phyloP scores from a whole-genome alignment of 2,329 filamentous ascomycete species.

The Teratosphaeria nubilosa region DNA sequence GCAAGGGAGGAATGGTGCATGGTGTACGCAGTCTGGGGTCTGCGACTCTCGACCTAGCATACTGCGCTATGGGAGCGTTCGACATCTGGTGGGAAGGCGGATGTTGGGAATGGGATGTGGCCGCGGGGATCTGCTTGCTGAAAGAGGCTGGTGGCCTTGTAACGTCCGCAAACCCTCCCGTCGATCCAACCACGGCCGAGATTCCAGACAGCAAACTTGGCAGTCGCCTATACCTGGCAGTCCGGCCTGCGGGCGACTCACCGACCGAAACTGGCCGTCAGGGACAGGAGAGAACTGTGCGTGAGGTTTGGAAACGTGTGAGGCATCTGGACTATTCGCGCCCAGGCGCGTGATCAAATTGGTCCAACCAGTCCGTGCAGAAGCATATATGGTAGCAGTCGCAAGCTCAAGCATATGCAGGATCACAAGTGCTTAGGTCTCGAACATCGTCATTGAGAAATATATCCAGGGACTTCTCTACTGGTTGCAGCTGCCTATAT shows the following conservation, averaged over 20 bases:
- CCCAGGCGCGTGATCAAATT: slow-evolving; percentile 40
- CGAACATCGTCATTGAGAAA: no score
- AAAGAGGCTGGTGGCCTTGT: slow-evolving; percentile 64
- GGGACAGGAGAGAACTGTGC: slow-evolving; percentile 58
- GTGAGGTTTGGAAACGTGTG: slow-evolving; percentile 64
- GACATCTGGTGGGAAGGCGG: slow-evolving; percentile 56
- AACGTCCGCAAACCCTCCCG: slow-evolving; percentile 63
- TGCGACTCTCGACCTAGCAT: slow-evolving; percentile 64
- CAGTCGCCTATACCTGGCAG: slow-evolving; percentile 60
- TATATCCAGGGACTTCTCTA: not conserved
- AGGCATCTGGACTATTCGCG: slow-evolving; percentile 55
- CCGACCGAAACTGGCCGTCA: slow-evolving; percentile 53
- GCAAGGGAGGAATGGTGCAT: slow-evolving; percentile 70
- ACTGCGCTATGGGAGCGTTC: slow-evolving; percentile 55
- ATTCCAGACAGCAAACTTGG: slow-evolving; percentile 55
- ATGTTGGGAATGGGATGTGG: slow-evolving; percentile 61
- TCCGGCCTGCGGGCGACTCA: slow-evolving; percentile 57
- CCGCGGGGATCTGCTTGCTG: slow-evolving; percentile 63
- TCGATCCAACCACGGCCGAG: slow-evolving; percentile 42
- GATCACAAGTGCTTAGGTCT: no score
- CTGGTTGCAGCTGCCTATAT: not conserved
- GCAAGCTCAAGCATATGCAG: no score
- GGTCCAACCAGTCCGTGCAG: not conserved
- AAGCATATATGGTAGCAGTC: not conserved
- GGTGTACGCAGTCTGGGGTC: slow-evolving; percentile 63